Evolutionary conservation across 2,329 filamentous ascomycete species (phyloP).

Genomic region (Daldinia sp.): DNA sequence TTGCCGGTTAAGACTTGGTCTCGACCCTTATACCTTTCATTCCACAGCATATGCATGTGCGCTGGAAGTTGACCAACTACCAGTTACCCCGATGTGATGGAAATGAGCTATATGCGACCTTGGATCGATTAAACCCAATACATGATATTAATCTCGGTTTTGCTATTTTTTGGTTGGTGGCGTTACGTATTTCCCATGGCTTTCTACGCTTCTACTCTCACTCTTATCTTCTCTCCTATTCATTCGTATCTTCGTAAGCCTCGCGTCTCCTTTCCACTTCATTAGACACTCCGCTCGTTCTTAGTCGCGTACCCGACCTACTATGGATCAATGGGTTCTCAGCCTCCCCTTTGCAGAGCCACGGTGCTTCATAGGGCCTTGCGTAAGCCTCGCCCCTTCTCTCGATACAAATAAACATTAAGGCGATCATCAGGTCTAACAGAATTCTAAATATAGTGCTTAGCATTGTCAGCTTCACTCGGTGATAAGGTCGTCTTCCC

Average conservation of each 20-base stretch:
- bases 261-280: no score
- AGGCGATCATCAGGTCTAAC: not conserved
- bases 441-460: not conserved
- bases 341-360: not conserved
- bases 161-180: not conserved
- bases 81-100: not conserved
- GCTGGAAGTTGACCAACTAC: not conserved
- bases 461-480: not conserved
- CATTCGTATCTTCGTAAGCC: not conserved
- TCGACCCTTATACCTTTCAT: not conserved
- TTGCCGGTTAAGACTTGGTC: not conserved
- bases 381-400: not conserved
- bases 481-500: conserved; percentile 7
- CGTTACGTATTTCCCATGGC: not conserved
- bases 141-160: not conserved
- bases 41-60: not conserved
- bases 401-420: not conserved
- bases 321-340: conserved; percentile 1
- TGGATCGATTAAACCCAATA: not conserved
- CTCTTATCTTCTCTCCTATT: not conserved
- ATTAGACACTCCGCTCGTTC: not conserved
- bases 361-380: conserved; percentile 4
- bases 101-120: not conserved
- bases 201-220: not conserved
- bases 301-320: not conserved